These are phyloP conservation scores for Schoenoplectus tabernaemontani DNA, from an alignment of 202 grass and related monocot species.

Conservation along the genomic window DNA sequence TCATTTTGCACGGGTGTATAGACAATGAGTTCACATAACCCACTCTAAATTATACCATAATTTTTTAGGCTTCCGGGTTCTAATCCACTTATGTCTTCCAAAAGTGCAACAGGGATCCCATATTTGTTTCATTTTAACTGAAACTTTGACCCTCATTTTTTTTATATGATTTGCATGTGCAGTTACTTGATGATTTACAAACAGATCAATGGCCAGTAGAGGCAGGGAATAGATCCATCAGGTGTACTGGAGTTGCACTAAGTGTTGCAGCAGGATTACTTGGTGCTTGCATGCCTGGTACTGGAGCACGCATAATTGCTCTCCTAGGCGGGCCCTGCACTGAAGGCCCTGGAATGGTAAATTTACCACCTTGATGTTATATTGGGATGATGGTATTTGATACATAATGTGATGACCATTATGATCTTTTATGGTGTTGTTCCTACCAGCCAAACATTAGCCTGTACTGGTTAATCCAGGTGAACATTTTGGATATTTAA, in stretches of 20 bases:
- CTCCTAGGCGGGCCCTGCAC: slow-evolving; percentile 90
- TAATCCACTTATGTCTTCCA: not conserved
- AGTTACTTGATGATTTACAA: slow-evolving; percentile 94
- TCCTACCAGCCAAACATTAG: not conserved
- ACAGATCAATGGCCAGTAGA: slow-evolving; percentile 86
- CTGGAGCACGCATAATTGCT: slow-evolving; percentile 82
- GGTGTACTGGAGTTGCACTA: slow-evolving; percentile 91
- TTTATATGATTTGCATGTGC: slow-evolving; percentile 19
- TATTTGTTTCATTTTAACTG: not conserved
- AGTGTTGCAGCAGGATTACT: slow-evolving; percentile 86
- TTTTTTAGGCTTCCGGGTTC: not conserved
- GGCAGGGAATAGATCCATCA: slow-evolving; percentile 53
- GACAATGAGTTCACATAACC: not conserved
- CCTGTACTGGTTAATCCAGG: not conserved
- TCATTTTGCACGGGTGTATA: not conserved
- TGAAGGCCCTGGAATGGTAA: slow-evolving; percentile 95
- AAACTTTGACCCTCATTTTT: slow-evolving; percentile 5
- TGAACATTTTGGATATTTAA: not conserved
- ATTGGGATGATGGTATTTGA: not conserved
- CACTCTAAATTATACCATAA: not conserved
- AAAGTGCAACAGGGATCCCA: not conserved
- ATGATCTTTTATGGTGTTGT: not conserved
- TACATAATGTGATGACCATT: not conserved
- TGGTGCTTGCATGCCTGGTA: slow-evolving; percentile 80
- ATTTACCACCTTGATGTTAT: slow-evolving; percentile 21